Evolutionary conservation across 2,329 filamentous ascomycete species (phyloP), one percentile per base, ranked within the genome.

Genomic region (Calonectria pseudoturangicola): DNA sequence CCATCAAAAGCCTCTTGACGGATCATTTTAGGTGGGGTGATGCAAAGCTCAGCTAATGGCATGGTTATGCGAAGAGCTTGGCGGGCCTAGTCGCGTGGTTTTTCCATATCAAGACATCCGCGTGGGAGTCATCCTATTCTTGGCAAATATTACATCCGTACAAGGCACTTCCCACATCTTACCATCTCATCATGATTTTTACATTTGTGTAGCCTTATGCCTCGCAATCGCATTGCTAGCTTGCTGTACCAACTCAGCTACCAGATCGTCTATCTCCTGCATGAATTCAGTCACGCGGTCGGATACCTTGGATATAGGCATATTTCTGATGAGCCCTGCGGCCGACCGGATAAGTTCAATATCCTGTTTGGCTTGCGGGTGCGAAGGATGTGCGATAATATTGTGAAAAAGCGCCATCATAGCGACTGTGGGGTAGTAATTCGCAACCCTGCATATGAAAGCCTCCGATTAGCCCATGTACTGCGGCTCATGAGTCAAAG

Each of bases 361-460:
- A 21, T 66, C 63, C 8, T 12, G 63, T 4, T 28, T 16, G 21
- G 63, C 63, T 3, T 51, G 7, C 8, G 30, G n/a, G 6, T 50
- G 28, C 21, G 36, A 39, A 18, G 63, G 63, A 21, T 51, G 30
- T 21, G 63, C 63, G n/a, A 66, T 25, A 9, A 51, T 66, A 28
- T 50, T 66, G 13, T 50, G 45, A 21, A 36, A 66, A 2, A 66
- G 63, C 2, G 63, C 63, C 63, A 50, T 66, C n/a, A 66, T 50
- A n/a, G 63, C 47, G 12, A 66, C 63, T 8, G 63, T 50, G 7
- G 63, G 63, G 12, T 51, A 66, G 7, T 50, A 51, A 12, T 9
- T 66, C 3, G 10, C 45, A 3, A 51, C 13, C 45, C 45, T 65
- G 7, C 2, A 36, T 5, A 33, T 33, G 25, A 33, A 5, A 25